Percentiles rank a stretch among this genome's conserved stretches.
Conservation (phyloP, 805 yeast species). For the Tanozyma kutaoensis region DNA sequence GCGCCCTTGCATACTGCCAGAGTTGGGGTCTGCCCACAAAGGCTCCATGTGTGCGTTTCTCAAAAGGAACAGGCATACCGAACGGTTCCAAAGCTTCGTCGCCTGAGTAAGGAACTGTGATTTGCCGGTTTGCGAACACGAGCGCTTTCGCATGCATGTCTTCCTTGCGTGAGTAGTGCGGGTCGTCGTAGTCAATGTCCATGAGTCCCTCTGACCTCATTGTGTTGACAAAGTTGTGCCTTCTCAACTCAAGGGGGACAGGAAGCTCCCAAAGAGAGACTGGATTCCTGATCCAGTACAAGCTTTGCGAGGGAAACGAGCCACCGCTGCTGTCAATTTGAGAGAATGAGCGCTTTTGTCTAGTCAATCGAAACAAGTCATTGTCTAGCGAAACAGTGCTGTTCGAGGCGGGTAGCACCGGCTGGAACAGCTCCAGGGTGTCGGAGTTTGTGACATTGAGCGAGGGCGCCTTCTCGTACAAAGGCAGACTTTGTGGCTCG, state of each 20-base stretch:
- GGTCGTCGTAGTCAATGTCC: constrained; percentile 43
- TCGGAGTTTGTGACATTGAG: too few species aligned
- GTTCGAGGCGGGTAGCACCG: too few species aligned
- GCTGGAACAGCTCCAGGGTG: too few species aligned
- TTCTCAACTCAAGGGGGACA: constrained; percentile 8
- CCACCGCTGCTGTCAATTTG: neutral
- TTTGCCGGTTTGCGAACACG: constrained; percentile 54
- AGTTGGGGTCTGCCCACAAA: neutral
- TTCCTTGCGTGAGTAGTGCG: constrained; percentile 40
- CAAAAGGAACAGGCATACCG: too few species aligned
- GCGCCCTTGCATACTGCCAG: constrained; percentile 33
- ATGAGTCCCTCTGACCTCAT: constrained; percentile 36
- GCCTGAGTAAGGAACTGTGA: constrained; percentile 23
- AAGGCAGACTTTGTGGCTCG: too few species aligned
- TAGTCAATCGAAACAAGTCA: constrained; percentile 8
- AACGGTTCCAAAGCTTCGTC: constrained; percentile 11
- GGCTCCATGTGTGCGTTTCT: too few species aligned
- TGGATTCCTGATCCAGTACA: constrained; percentile 3
- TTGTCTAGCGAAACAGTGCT: too few species aligned
- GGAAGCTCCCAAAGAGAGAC: constrained; percentile 9
- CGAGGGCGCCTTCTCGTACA: too few species aligned
- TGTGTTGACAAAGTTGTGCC: constrained; percentile 5
- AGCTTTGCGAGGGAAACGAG: neutral
- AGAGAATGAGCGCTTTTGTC: too few species aligned
- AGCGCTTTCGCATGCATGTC: constrained; percentile 48